A percentile compares a stretch with the other conserved stretches of the same genome.
Evolutionary conservation across 75 land plant species (phyloP).

Genomic region (Pseudotsuga menziesii): DNA sequence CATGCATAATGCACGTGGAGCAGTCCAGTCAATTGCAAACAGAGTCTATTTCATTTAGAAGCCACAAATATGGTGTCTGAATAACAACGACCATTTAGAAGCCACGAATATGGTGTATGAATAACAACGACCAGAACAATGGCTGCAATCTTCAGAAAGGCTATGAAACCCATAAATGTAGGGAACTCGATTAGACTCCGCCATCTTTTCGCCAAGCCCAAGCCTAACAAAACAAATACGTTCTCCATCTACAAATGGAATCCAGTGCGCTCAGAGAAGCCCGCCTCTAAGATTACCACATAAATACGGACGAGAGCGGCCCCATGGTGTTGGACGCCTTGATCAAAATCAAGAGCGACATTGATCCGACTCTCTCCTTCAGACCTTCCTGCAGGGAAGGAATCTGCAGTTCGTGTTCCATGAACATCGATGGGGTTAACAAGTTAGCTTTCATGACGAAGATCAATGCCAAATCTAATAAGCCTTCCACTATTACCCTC

Average conservation of each 20-base stretch:
- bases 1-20: no score
- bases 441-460: conserved; percentile 39
- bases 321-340: conserved; percentile 43
- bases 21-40: no score
- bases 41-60: no score
- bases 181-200: no score
- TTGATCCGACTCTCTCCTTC: conserved; percentile 39
- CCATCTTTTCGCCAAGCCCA: no score
- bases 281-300: conserved; percentile 18
- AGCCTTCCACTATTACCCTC: conserved; percentile 42
- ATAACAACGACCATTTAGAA: no score
- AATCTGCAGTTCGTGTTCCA: conserved; percentile 54
- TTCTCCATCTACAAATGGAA: conserved; percentile 21
- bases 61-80: no score
- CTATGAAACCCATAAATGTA: no score
- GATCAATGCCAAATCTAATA: conserved; percentile 29
- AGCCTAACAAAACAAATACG: no score
- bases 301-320: conserved; percentile 39
- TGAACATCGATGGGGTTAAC: conserved; percentile 58
- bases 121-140: no score
- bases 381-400: conserved; percentile 62
- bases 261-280: conserved; percentile 36
- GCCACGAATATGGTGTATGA: no score
- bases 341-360: conserved; percentile 48
- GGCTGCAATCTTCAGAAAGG: no score